These are phyloP conservation scores for Handroanthus guayacan DNA, from an alignment of 257 asterid genomes.

Conservation along the genomic window DNA sequence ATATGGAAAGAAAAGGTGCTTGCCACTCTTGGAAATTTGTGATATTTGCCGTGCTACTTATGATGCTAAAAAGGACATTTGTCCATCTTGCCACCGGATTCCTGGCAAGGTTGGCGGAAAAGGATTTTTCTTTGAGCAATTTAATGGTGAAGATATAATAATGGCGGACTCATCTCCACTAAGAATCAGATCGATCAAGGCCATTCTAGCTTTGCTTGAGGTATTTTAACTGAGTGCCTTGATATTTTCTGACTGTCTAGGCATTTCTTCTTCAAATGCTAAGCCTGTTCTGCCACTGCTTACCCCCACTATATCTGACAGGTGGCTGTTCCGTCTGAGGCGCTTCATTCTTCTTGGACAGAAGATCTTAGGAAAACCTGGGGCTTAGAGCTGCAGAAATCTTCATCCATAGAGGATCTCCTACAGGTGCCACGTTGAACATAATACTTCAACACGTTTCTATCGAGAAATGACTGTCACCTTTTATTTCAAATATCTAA, in stretches of 20 bases:
- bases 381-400: slow-evolving; percentile 73
- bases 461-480: slow-evolving; percentile 6
- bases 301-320: slow-evolving; percentile 40
- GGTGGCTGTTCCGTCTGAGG: slow-evolving; percentile 83
- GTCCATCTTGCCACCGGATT: slow-evolving; percentile 57
- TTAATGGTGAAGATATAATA: slow-evolving; percentile 40
- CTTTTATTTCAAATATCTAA: slow-evolving; percentile 7
- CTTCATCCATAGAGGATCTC: slow-evolving; percentile 68
- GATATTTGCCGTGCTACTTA: slow-evolving; percentile 62
- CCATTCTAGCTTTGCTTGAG: slow-evolving; percentile 73
- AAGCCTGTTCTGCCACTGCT: slow-evolving; percentile 29
- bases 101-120: slow-evolving; percentile 36
- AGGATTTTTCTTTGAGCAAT: slow-evolving; percentile 40
- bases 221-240: slow-evolving; percentile 44
- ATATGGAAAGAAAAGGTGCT: slow-evolving; percentile 66
- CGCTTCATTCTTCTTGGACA: slow-evolving; percentile 84
- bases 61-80: slow-evolving; percentile 47
- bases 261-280: slow-evolving; percentile 26
- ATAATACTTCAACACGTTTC: slow-evolving; percentile 22
- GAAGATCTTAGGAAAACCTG: slow-evolving; percentile 73
- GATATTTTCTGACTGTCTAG: slow-evolving; percentile 17
- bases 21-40: slow-evolving; percentile 68
- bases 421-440: slow-evolving; percentile 61
- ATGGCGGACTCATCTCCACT: slow-evolving; percentile 54
- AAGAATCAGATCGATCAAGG: slow-evolving; percentile 75